Evolutionary conservation across 805 yeast species (phyloP).

Genomic region (Peterozyma toletana): DNA sequence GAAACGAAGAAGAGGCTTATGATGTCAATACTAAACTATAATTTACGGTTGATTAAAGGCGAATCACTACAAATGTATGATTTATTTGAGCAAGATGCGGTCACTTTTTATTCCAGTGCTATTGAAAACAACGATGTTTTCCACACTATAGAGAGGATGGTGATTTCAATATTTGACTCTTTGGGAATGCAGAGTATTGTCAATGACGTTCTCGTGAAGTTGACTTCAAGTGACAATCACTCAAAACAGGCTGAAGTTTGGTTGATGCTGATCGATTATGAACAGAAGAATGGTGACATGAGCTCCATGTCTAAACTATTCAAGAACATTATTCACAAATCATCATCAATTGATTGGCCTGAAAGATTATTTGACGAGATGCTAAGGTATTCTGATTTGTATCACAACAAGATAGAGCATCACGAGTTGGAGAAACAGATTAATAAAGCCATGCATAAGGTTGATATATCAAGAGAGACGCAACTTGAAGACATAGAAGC

Average conservation of each 20-base stretch:
- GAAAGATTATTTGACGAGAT: slow-evolving; percentile 41
- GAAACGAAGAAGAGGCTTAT: slow-evolving; percentile 23
- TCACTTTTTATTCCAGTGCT: slow-evolving; percentile 19
- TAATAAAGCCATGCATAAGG: not conserved
- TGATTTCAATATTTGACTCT: slow-evolving; percentile 26
- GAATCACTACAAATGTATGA: too few relatives aligned
- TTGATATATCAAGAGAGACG: not conserved
- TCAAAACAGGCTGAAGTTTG: slow-evolving; percentile 36
- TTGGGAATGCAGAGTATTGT: slow-evolving; percentile 23
- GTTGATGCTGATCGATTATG: slow-evolving; percentile 36
- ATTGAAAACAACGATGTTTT: slow-evolving; percentile 23
- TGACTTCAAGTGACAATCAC: slow-evolving; percentile 18
- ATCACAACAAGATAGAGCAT: slow-evolving; percentile 8
- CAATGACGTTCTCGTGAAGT: slow-evolving; percentile 13
- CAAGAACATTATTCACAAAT: slow-evolving; percentile 21
- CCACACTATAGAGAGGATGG: slow-evolving; percentile 36
- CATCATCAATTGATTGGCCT: slow-evolving; percentile 37
- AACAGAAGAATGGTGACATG: slow-evolving; percentile 20
- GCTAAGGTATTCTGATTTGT: slow-evolving; percentile 25
- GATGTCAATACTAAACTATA: slow-evolving; percentile 7
- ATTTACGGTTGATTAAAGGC: not conserved
- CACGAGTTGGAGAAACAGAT: slow-evolving; percentile 9
- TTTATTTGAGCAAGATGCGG: slow-evolving; percentile 15
- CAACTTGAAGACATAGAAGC: not conserved
- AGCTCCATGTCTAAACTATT: slow-evolving; percentile 21